Conservation (phyloP, 495 filamentous ascomycete genomes). For the Annulohypoxylon moriforme region DNA sequence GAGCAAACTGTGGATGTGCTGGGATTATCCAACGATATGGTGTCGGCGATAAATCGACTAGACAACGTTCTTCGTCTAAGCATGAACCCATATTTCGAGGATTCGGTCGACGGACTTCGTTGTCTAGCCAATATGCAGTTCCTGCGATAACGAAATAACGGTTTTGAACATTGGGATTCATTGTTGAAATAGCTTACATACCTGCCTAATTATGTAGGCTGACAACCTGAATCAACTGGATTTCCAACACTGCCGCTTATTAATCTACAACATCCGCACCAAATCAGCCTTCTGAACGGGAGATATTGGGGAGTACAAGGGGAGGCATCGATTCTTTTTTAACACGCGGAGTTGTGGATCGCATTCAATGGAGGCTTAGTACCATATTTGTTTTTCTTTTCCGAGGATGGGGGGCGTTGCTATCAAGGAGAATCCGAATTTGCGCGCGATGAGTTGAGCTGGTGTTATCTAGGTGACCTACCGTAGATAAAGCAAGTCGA, state of each 20-base stretch:
- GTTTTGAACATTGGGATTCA: background rate
- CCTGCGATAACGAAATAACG: background rate
- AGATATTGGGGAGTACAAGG: slow-evolving; percentile 2
- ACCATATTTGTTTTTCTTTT: background rate
- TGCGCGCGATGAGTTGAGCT: background rate
- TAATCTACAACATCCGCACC: background rate
- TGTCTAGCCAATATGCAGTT: background rate
- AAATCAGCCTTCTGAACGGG: background rate
- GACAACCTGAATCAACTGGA: background rate
- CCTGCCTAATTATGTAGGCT: background rate
- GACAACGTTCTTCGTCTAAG: background rate
- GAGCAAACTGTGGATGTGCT: background rate
- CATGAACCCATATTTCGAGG: background rate
- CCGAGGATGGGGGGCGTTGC: background rate
- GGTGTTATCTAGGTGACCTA: background rate
- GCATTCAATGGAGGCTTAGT: slow-evolving; percentile 9
- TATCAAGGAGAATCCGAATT: background rate
- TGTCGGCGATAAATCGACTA: background rate
- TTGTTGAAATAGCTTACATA: background rate
- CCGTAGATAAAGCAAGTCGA: background rate
- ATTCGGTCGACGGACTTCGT: background rate
- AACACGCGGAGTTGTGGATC: slow-evolving; percentile 26
- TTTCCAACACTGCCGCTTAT: background rate
- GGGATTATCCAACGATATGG: slow-evolving; percentile 1
- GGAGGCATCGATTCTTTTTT: slow-evolving; percentile 7